Evolutionary conservation across 2,329 filamentous ascomycete species (phyloP).

Genomic region (Sporothrix pallida): DNA sequence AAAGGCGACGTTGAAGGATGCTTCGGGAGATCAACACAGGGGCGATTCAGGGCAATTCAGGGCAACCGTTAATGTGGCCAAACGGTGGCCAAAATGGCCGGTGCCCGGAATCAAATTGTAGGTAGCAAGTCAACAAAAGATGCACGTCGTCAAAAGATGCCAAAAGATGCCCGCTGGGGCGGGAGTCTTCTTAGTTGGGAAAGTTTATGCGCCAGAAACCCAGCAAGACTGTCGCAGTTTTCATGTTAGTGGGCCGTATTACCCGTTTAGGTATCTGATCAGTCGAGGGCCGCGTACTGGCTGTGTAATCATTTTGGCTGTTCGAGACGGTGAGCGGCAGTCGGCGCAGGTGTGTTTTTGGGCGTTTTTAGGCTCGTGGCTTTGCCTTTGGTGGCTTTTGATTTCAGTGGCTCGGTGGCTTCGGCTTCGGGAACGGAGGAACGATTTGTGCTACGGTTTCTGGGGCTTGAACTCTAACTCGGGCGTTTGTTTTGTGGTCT

Average conservation of each 20-base stretch:
- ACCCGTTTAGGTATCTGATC: background rate
- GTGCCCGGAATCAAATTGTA: background rate
- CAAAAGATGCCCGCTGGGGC: background rate
- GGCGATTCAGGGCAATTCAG: background rate
- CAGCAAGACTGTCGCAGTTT: background rate
- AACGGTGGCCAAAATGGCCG: background rate
- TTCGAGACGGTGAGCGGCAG: background rate
- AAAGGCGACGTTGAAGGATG: background rate
- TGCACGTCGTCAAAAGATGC: slow-evolving; percentile 2
- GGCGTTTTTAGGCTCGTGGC: background rate
- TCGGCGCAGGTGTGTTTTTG: background rate
- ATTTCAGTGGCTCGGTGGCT: background rate
- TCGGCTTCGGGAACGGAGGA: background rate
- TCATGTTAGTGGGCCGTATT: slow-evolving; percentile 13
- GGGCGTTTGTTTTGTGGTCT: too few relatives aligned
- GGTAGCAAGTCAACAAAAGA: background rate
- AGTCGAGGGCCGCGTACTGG: background rate
- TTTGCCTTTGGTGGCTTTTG: background rate
- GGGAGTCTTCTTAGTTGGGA: background rate
- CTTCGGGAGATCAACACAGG: background rate
- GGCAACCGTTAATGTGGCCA: background rate
- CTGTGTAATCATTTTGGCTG: slow-evolving; percentile 8
- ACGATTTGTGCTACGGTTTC: too few relatives aligned
- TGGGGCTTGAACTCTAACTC: too few relatives aligned
- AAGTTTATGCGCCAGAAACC: background rate